phyloP scores from a whole-genome alignment of 768 basidiomycete species.

The Trametes maxima region DNA sequence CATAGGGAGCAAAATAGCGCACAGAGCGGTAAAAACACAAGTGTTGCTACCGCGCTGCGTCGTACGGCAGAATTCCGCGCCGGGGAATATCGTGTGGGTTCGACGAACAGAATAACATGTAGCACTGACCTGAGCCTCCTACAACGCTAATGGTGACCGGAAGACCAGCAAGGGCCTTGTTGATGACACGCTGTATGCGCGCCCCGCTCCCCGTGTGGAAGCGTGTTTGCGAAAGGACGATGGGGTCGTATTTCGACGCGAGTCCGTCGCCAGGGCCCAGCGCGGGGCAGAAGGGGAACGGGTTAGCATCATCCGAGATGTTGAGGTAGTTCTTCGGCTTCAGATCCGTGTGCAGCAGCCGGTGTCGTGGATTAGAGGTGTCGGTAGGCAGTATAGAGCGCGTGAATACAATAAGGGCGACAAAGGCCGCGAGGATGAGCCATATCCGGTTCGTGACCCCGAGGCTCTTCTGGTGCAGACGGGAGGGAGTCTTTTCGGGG shows the following conservation, averaged over 20 bases:
- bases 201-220: slow-evolving; percentile 81
- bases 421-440: slow-evolving; percentile 55
- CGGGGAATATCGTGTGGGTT: too few relatives aligned
- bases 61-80: background rate
- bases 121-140: slow-evolving; percentile 75
- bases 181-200: slow-evolving; percentile 79
- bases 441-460: slow-evolving; percentile 73
- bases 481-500: slow-evolving; percentile 48
- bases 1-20: too few relatives aligned
- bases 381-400: slow-evolving; percentile 53
- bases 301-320: slow-evolving; percentile 51
- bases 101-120: background rate
- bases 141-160: slow-evolving; percentile 89
- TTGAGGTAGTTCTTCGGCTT: slow-evolving; percentile 86
- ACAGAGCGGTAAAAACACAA: too few relatives aligned
- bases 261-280: slow-evolving; percentile 84
- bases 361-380: slow-evolving; percentile 31
- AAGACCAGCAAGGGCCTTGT: slow-evolving; percentile 80
- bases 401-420: slow-evolving; percentile 57
- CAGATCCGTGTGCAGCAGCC: slow-evolving; percentile 43
- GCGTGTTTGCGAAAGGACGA: slow-evolving; percentile 71
- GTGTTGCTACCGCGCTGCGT: too few relatives aligned
- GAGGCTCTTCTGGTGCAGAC: slow-evolving; percentile 56
- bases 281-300: slow-evolving; percentile 91
- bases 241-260: slow-evolving; percentile 75